A percentile compares a stretch with the other conserved stretches of the same genome.
Conservation (phyloP, 495 filamentous ascomycete species). For the Pyrenula massariospora region DNA sequence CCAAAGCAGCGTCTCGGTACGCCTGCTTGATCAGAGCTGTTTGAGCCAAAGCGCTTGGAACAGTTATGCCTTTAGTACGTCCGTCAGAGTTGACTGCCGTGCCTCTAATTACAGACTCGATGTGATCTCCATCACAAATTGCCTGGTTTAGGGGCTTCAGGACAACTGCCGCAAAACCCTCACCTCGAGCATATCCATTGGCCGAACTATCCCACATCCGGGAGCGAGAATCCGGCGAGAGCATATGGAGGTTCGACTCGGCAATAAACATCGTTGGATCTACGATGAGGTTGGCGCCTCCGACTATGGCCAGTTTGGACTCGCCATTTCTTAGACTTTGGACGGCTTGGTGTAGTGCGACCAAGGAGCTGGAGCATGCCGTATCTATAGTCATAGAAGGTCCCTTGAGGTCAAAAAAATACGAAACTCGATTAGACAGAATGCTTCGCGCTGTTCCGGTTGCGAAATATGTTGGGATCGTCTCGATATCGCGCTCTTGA, state of each 20-base stretch:
- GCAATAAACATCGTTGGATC: neutral
- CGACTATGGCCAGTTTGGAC: neutral
- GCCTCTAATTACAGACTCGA: conserved; percentile 25
- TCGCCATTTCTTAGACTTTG: neutral
- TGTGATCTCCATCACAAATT: conserved; percentile 18
- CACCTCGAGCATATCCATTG: conserved; percentile 54
- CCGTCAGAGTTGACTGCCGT: conserved; percentile 18
- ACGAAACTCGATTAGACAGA: conserved; percentile 27
- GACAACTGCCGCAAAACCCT: conserved; percentile 27
- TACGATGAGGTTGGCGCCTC: neutral
- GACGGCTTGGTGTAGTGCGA: conserved; percentile 2
- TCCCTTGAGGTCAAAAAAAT: conserved; percentile 29
- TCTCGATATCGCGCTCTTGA: neutral
- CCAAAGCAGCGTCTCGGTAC: conserved; percentile 8
- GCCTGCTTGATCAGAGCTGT: conserved; percentile 8
- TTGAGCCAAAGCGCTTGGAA: conserved; percentile 12
- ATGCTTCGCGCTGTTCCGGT: conserved; percentile 20
- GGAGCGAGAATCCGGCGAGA: conserved; percentile 22
- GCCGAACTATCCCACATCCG: conserved; percentile 50
- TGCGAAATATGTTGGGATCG: conserved; percentile 1
- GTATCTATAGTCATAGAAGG: conserved; percentile 33
- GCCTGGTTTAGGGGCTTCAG: conserved; percentile 21
- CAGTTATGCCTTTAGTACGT: conserved; percentile 12
- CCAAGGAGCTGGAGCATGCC: conserved; percentile 6
- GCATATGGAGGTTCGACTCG: no score